Percentiles rank a stretch among this genome's conserved stretches.
phyloP scores from a whole-genome alignment of 2,329 filamentous ascomycete species.

The Paracorniculantispora psalliotae region DNA sequence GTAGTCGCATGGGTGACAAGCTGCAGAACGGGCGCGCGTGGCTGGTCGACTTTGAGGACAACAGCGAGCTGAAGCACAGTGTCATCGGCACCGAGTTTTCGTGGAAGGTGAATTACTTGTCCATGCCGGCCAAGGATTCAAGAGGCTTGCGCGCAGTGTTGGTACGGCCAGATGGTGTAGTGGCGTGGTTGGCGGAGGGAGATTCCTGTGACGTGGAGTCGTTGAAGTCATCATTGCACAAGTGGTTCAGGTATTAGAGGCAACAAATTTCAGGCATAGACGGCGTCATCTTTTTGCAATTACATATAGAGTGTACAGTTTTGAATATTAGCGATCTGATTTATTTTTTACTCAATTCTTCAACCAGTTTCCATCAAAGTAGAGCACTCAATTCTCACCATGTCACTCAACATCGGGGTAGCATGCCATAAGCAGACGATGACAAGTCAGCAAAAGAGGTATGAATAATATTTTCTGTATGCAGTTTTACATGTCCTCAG shows the following conservation, averaged over 20 bases:
- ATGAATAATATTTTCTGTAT: not conserved
- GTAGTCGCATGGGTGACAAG: slow-evolving; percentile 25
- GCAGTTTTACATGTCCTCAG: not conserved
- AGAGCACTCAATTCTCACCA: not conserved
- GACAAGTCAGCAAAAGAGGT: not conserved
- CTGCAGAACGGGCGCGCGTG: slow-evolving; percentile 25
- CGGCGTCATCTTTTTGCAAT: not conserved
- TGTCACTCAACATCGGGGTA: not conserved
- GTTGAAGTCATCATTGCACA: slow-evolving; percentile 3
- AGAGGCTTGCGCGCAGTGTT: slow-evolving; percentile 24
- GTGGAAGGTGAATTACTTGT: slow-evolving; percentile 21
- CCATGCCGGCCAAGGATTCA: slow-evolving; percentile 18
- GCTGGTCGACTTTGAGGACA: slow-evolving; percentile 22
- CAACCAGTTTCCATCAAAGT: too few species aligned
- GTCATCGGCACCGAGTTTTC: slow-evolving; percentile 11
- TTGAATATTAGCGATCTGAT: not conserved
- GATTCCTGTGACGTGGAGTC: slow-evolving; percentile 16
- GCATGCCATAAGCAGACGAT: not conserved
- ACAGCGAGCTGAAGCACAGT: slow-evolving; percentile 13
- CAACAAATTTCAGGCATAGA: not conserved
- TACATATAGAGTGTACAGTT: not conserved
- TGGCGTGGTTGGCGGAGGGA: slow-evolving; percentile 26
- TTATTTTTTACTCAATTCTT: not conserved
- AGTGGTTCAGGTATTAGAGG: slow-evolving; percentile 6
- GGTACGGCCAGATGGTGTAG: slow-evolving; percentile 28